Evolutionary conservation across 352 stramenopile genomes (phyloP), one percentile per base, ranked within the genome.

Genomic region (Globisporangium cystogenes): DNA sequence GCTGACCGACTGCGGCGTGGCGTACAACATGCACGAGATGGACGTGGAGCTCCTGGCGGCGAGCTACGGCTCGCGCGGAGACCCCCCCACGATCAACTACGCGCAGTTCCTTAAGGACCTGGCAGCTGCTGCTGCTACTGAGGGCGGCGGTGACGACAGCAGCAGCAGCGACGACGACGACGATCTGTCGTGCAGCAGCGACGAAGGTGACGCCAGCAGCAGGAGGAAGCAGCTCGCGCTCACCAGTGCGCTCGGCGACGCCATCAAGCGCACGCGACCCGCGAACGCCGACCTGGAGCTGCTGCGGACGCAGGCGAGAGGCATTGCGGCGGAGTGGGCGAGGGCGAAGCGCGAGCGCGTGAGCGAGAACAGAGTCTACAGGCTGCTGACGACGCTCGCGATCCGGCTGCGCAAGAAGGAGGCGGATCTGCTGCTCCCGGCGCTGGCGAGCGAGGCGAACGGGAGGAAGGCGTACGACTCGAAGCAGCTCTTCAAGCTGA

Each of bases 11-110:
- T 57, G 72, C 40, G 65, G 63, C 10, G 58, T 87, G 3, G 51
- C 73, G 1, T 87, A 82, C 62, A 80, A 84, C 42, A 89, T 92
- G 74, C 68, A 82, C 7, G 61, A 77, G 42, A 64, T 92, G 58
- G 78, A 87, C 47, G 62, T 74, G 4, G 65, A 79, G 39, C 40
- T 76, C 20, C 57, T 90, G 24, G 57, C 61, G 0, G 48, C 68
- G 2, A 33, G 40, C 16, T 85, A 82, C 50, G 51, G 57, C 26
- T 59, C 52, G 8, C 58, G 67, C 4, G 67, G 59, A 27, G 40
- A 44, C 24, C 27, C 68, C 20, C 51, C 56, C 14, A 62, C n/a
- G 11, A 24, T 87, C 33, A 70, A 81, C 40, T 87, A 73, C 27
- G 67, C 70, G 21, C 48, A 54, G 4, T 91, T 91, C 47, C 53